phyloP scores from a whole-genome alignment of 495 filamentous ascomycete species.

The Daldinia decipiens region DNA sequence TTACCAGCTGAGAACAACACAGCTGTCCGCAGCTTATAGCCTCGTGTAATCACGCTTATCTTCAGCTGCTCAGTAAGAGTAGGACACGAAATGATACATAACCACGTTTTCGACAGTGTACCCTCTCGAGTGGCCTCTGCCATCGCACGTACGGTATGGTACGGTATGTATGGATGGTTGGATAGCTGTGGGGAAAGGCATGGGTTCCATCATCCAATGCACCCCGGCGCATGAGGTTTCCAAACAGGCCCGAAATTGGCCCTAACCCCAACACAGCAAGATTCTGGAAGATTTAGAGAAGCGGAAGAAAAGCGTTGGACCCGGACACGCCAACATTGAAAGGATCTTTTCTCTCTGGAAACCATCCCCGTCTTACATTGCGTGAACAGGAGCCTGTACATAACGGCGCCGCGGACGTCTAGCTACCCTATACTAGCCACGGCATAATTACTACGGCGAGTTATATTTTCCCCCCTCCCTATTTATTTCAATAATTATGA shows the following conservation, averaged over 20 bases:
- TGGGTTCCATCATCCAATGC: slow-evolving; percentile 36
- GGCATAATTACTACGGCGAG: slow-evolving; percentile 29
- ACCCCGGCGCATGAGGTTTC: slow-evolving; percentile 43
- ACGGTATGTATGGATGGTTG: slow-evolving; percentile 32
- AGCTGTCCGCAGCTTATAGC: slow-evolving; percentile 25
- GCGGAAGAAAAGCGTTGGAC: slow-evolving; percentile 15
- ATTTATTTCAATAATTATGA: slow-evolving; percentile 19
- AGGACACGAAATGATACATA: slow-evolving; percentile 36
- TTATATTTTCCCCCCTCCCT: slow-evolving; percentile 25
- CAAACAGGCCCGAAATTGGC: slow-evolving; percentile 39
- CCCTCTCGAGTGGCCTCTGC: slow-evolving; percentile 27
- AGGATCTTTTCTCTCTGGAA: slow-evolving; percentile 19
- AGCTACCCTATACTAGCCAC: slow-evolving; percentile 5
- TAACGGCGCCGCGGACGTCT: slow-evolving; percentile 1
- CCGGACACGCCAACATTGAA: slow-evolving; percentile 29
- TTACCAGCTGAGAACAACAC: slow-evolving; percentile 17
- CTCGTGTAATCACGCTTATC: slow-evolving; percentile 19
- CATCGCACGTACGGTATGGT: slow-evolving; percentile 16
- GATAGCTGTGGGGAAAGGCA: slow-evolving; percentile 35
- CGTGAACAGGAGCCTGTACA: background rate
- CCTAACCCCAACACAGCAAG: slow-evolving; percentile 28
- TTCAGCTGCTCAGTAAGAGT: slow-evolving; percentile 25
- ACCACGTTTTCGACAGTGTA: slow-evolving; percentile 27
- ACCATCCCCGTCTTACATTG: slow-evolving; percentile 1
- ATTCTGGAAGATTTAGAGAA: slow-evolving; percentile 47